Conservation (phyloP, 140 eudicot genomes). For the Senecio squalidus region DNA sequence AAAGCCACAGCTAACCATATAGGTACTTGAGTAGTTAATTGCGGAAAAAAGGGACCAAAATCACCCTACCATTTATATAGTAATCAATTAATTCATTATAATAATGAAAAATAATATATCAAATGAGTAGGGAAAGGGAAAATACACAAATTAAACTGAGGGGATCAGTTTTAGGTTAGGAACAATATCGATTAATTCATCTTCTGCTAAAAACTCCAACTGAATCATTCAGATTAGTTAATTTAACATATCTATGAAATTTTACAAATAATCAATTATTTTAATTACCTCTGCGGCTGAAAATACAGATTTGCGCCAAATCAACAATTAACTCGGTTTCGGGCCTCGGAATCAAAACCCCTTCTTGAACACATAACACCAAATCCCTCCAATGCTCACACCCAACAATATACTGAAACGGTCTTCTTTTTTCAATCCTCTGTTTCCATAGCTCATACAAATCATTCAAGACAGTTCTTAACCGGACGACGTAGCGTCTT, state of each 20-base stretch:
- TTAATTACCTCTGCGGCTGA: conserved; percentile 84
- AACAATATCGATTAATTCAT: conserved; percentile 77
- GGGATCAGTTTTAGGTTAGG: conserved; percentile 73
- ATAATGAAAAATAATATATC: too few species aligned
- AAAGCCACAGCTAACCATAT: conserved; percentile 89
- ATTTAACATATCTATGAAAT: too few species aligned
- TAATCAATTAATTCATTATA: too few species aligned
- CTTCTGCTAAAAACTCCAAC: conserved; percentile 98
- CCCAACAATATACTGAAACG: conserved; percentile 89
- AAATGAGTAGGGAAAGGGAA: background rate
- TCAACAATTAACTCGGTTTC: conserved; percentile 83
- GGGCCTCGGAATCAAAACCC: conserved; percentile 93
- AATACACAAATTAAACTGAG: conserved; percentile 75
- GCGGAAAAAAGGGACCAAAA: conserved; percentile 85
- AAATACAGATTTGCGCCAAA: too few species aligned
- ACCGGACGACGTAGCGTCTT: conserved; percentile 41
- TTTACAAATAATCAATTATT: too few species aligned
- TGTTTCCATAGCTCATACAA: conserved; percentile 71
- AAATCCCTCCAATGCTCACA: conserved; percentile 99
- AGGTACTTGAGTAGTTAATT: conserved; percentile 76
- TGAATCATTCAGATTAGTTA: conserved; percentile 30
- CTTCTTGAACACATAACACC: conserved; percentile 82
- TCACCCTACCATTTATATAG: conserved; percentile 64
- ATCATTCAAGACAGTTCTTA: conserved; percentile 50
- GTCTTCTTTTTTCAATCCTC: conserved; percentile 69